Evolutionary conservation across 139 green algal genomes (phyloP).

Genomic region (Tetradesmus obliquus): DNA sequence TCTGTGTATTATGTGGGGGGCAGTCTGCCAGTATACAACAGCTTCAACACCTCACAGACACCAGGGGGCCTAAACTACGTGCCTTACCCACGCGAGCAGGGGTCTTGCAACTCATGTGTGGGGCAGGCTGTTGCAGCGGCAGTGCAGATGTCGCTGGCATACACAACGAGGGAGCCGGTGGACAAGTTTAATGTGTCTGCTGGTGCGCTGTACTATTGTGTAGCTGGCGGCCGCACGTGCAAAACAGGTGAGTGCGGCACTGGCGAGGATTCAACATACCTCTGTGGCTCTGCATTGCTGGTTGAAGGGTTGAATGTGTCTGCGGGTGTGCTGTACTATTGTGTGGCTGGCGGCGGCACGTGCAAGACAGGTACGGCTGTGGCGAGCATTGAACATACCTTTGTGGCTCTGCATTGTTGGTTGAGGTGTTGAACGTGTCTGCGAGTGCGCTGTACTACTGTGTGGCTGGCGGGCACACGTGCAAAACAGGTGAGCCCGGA

Average conservation of each 20-base stretch:
- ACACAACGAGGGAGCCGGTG: neutral
- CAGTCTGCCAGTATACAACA: neutral
- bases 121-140: neutral
- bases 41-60: neutral
- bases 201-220: neutral
- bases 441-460: no score
- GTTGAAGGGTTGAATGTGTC: neutral
- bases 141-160: neutral
- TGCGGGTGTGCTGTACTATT: neutral
- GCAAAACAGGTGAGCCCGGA: no score
- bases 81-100: neutral
- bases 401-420: no score
- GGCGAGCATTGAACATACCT: no score
- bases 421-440: no score
- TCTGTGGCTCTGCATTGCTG: neutral
- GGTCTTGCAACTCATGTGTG: neutral
- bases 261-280: no score
- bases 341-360: neutral
- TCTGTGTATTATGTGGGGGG: neutral
- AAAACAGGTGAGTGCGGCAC: no score
- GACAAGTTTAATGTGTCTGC: neutral
- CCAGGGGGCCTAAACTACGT: neutral
- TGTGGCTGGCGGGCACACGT: no score
- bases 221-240: neutral
- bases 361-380: conserved; percentile 15